Conservation (phyloP, 768 basidiomycete genomes). For the Psilocybe sp. region DNA sequence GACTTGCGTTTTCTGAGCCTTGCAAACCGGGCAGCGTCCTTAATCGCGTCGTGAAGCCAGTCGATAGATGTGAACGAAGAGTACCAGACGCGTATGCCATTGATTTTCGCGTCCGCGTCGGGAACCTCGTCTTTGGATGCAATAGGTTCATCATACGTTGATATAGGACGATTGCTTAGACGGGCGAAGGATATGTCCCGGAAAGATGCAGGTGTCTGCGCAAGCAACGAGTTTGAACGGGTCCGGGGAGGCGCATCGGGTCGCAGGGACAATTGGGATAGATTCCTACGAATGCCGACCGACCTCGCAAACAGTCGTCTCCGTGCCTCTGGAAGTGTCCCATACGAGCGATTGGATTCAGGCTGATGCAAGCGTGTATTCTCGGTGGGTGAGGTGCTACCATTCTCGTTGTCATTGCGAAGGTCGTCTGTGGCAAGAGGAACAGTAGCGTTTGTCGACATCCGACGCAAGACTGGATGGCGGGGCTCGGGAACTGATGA, state of each 20-base stretch:
- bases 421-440: constrained; percentile 5
- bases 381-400: constrained; percentile 11
- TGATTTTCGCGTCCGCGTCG: constrained; percentile 63
- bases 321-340: constrained; percentile 42
- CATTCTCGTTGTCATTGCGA: not conserved
- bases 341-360: constrained; percentile 41
- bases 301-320: constrained; percentile 25
- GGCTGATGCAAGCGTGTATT: constrained; percentile 11
- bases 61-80: constrained; percentile 89
- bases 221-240: constrained; percentile 30
- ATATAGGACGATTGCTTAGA: constrained; percentile 57
- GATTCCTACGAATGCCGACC: constrained; percentile 30
- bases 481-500: not conserved
- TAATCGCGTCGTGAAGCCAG: constrained; percentile 96
- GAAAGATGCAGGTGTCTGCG: constrained; percentile 35
- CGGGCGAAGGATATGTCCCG: constrained; percentile 35
- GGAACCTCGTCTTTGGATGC: constrained; percentile 33
- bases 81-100: constrained; percentile 90
- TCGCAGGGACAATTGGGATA: constrained; percentile 32
- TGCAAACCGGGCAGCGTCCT: constrained; percentile 82
- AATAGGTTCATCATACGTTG: constrained; percentile 66
- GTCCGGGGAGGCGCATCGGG: constrained; percentile 26
- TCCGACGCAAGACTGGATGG: not conserved
- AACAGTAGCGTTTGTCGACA: constrained; percentile 8
- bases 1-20: constrained; percentile 68